phyloP scores from a whole-genome alignment of 345 rosid genomes.

The Populus simonii region DNA sequence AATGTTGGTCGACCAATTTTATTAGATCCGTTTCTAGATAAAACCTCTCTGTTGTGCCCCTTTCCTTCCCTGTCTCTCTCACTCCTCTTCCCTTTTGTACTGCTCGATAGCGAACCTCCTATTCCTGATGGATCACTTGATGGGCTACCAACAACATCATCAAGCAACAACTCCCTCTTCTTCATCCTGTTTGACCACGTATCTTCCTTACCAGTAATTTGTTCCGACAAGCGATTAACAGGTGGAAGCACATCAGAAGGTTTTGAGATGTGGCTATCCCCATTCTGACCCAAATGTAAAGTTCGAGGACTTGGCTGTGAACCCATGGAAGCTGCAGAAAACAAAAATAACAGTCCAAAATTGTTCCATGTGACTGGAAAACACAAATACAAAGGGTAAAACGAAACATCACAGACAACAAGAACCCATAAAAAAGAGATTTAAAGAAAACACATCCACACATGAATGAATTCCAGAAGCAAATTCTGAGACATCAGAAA shows the following conservation, averaged over 20 bases:
- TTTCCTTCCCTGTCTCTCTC: constrained; percentile 97
- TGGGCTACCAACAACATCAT: constrained; percentile 63
- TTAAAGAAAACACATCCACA: not conserved
- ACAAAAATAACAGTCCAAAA: constrained; percentile 16
- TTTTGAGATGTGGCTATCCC: constrained; percentile 42
- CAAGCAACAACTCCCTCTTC: constrained; percentile 77
- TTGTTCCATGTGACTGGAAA: not conserved
- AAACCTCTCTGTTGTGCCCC: constrained; percentile 63
- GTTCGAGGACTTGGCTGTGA: constrained; percentile 50
- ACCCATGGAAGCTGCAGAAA: constrained; percentile 59
- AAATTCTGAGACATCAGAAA: constrained; percentile 13
- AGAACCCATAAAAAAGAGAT: constrained; percentile 7
- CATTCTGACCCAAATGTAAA: constrained; percentile 44
- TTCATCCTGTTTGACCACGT: constrained; percentile 74
- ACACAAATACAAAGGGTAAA: not conserved
- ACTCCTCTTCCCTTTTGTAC: constrained; percentile 89
- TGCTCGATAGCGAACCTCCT: constrained; percentile 66
- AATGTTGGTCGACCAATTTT: constrained; percentile 74
- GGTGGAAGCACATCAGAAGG: constrained; percentile 49
- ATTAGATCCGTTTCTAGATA: constrained; percentile 64
- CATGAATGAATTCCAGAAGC: not conserved
- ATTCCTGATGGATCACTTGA: constrained; percentile 41
- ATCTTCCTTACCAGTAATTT: constrained; percentile 52
- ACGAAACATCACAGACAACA: not conserved
- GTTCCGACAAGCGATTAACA: constrained; percentile 44